phyloP scores from a whole-genome alignment of 2,329 filamentous ascomycete species.

The Fusarium acutatum region DNA sequence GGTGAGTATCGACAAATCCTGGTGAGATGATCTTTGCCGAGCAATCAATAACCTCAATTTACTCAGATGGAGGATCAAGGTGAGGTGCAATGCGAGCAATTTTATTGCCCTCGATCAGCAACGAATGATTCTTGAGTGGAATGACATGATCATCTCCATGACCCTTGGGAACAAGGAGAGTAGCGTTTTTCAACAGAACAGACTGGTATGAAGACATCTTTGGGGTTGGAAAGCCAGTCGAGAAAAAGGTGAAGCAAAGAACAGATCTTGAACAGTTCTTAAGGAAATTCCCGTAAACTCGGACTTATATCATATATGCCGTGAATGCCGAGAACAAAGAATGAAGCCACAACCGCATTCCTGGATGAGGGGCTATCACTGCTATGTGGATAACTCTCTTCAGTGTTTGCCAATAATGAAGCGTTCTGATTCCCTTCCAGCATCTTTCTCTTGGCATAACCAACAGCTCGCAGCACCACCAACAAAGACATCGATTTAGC shows the following conservation, averaged over 20 bases:
- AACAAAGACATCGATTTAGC: neutral
- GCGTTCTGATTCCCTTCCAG: neutral
- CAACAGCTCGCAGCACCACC: neutral
- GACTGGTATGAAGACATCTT: neutral
- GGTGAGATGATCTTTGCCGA: neutral
- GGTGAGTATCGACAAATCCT: conserved; percentile 5
- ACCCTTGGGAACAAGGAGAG: neutral
- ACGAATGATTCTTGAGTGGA: neutral
- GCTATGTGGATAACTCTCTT: neutral
- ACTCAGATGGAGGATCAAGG: neutral
- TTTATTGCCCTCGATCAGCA: neutral
- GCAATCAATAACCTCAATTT: conserved; percentile 4
- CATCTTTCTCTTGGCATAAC: neutral
- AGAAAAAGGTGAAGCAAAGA: no score
- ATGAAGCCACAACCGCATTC: neutral
- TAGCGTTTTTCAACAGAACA: neutral
- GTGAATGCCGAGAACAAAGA: neutral
- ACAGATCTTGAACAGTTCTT: rapidly evolving
- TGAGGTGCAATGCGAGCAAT: neutral
- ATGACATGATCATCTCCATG: neutral
- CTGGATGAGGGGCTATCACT: neutral
- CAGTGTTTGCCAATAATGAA: neutral
- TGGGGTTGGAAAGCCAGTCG: rapidly evolving
- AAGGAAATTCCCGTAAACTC: rapidly evolving
- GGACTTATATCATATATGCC: neutral